Evolutionary conservation across 2,329 filamentous ascomycete species (phyloP), one percentile per base, ranked within the genome.

Genomic region (Penicillium sp.): DNA sequence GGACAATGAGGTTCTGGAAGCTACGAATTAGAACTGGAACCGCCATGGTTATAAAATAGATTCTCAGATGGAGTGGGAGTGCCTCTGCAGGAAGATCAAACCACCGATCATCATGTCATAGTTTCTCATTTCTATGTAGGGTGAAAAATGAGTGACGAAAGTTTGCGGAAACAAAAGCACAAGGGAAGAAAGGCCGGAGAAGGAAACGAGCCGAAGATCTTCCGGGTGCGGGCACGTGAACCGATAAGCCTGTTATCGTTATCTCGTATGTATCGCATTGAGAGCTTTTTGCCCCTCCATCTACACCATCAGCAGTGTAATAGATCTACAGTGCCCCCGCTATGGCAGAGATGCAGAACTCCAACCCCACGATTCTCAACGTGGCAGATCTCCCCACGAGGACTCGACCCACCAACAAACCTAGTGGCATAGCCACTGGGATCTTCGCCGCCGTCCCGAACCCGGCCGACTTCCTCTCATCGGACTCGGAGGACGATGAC

Each of bases 321-420:
- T n/a, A n/a, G n/a, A n/a, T n/a, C n/a, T n/a, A n/a, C n/a, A 17
- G 15, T 17, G 27, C 21, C 9, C 29, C 32, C 36, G 48, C 38
- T 38, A 66, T 67, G 60, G 50, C 57, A 7, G 61, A 64, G 43
- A 56, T 66, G 30, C 62, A 67, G 31, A 65, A 67, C 36, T 88
- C 86, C 50, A 97, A 98, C 71, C 93, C 93, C 39, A 94, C 87
- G 50, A 90, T 98, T 62, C 74, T 97, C 58, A 94, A 84, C 68
- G 79, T 82, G 36, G 87, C 87, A 29, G 87, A 97, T 69, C 80
- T 98, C 35, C 90, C 93, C 30, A 93, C 87, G 19, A 83, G 90
- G 50, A 77, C 79, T 51, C 62, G 48, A 59, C 58, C 51, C 55
- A 50, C 53, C 60, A 60, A 56, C 71, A 78, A 62, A 34, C 37